These are phyloP conservation scores for Polychytrium aggregatum DNA, from an alignment of 192 early-diverging fungal genomes.

Conservation along the genomic window DNA sequence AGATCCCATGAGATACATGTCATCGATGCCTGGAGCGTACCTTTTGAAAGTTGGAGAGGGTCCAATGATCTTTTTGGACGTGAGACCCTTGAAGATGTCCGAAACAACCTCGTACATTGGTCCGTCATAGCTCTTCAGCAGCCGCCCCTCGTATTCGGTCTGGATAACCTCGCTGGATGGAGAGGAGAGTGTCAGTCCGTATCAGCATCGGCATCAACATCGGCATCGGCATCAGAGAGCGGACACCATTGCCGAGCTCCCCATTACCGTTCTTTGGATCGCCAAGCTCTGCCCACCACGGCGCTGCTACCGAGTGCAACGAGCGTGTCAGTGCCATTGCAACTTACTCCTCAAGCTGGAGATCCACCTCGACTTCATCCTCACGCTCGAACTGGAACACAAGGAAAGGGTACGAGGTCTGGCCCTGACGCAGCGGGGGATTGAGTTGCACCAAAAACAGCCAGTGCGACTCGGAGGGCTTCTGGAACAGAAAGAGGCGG, in stretches of 20 bases:
- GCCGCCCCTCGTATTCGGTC: slow-evolving; percentile 57
- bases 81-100: slow-evolving; percentile 73
- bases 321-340: background rate
- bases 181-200: too few relatives aligned
- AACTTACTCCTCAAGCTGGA: slow-evolving; percentile 66
- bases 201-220: too few relatives aligned
- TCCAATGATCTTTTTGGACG: slow-evolving; percentile 62
- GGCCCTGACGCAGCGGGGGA: slow-evolving; percentile 93
- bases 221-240: too few relatives aligned
- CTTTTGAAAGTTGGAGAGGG: slow-evolving; percentile 37
- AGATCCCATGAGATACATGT: too few relatives aligned
- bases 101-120: slow-evolving; percentile 76
- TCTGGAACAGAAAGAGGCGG: slow-evolving; percentile 77
- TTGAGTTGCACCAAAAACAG: slow-evolving; percentile 91
- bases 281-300: too few relatives aligned
- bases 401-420: slow-evolving; percentile 88
- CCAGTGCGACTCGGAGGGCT: slow-evolving; percentile 86
- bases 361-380: slow-evolving; percentile 71
- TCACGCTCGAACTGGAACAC: slow-evolving; percentile 94
- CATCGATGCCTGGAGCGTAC: slow-evolving; percentile 2
- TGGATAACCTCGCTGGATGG: slow-evolving; percentile 49
- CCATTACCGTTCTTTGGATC: too few relatives aligned
- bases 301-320: too few relatives aligned
- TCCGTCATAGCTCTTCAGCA: slow-evolving; percentile 77
- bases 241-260: too few relatives aligned